These are phyloP conservation scores for Coemansia furcata DNA, from an alignment of 192 early-diverging fungal species.

Conservation along the genomic window DNA sequence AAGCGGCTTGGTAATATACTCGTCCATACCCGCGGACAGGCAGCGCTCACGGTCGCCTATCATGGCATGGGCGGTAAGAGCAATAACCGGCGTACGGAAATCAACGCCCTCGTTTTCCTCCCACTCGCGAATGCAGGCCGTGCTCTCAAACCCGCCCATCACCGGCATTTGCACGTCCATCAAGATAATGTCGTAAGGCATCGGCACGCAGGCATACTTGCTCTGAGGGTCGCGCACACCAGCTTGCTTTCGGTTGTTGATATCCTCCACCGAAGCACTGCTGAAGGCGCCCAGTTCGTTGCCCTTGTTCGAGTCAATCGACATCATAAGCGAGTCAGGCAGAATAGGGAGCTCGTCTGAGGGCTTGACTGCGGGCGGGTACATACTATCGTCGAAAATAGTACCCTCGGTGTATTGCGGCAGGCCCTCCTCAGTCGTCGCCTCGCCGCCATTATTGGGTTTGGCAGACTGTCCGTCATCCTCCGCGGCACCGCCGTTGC, in stretches of 20 bases:
- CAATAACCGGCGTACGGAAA: conserved; percentile 75
- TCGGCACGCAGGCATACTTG: conserved; percentile 46
- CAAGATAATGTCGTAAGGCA: conserved; percentile 63
- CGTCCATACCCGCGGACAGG: conserved; percentile 79
- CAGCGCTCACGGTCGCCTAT: conserved; percentile 86
- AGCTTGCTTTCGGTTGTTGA: conserved; percentile 31
- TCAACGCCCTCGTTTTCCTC: conserved; percentile 59
- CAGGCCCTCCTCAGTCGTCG: background rate
- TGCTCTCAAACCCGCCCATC: conserved; percentile 88
- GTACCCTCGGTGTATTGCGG: conserved; percentile 41
- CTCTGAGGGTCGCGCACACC: conserved; percentile 57
- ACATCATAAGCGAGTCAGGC: conserved; percentile 30
- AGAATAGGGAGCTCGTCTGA: conserved; percentile 36
- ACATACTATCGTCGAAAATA: conserved; percentile 45
- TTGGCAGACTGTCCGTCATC: background rate
- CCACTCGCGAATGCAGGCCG: conserved; percentile 70
- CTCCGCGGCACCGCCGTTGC: background rate
- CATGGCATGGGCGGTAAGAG: conserved; percentile 88
- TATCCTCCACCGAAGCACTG: conserved; percentile 19
- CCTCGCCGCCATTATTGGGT: background rate
- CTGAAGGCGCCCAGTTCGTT: conserved; percentile 5
- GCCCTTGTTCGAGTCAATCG: conserved; percentile 3
- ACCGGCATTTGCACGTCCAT: conserved; percentile 93
- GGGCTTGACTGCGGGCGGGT: conserved; percentile 45
- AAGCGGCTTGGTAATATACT: conserved; percentile 69